Conservation (phyloP, 129 eudicot species). For the Pittosporum tobira region DNA sequence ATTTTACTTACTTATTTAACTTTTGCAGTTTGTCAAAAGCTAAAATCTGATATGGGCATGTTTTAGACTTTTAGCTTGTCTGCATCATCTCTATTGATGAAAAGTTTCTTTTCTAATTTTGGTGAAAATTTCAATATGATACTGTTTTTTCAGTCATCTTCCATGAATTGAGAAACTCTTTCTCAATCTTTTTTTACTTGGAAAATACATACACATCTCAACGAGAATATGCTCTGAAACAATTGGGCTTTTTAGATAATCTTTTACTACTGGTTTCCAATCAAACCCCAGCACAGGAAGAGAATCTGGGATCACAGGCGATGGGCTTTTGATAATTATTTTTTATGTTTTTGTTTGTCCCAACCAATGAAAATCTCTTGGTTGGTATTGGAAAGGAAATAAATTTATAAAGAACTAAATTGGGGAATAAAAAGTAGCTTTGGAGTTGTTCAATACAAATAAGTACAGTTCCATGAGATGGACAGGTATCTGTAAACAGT, state of each 20-base stretch:
- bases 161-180: slow-evolving; percentile 9
- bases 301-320: slow-evolving; percentile 52
- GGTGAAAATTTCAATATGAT: slow-evolving; percentile 15
- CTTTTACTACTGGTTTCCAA: slow-evolving; percentile 42
- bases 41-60: slow-evolving; percentile 14
- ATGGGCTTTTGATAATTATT: slow-evolving; percentile 24
- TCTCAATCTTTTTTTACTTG: slow-evolving; percentile 2
- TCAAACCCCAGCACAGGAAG: slow-evolving; percentile 46
- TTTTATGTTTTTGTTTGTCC: slow-evolving; percentile 8
- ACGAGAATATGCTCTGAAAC: slow-evolving; percentile 32
- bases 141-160: slow-evolving; percentile 12
- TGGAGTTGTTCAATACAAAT: slow-evolving; percentile 21
- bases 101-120: slow-evolving; percentile 20
- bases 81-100: slow-evolving; percentile 6
- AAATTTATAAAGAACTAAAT: slow-evolving; percentile 16
- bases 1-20: slow-evolving; percentile 12
- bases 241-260: slow-evolving; percentile 26
- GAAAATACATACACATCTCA: slow-evolving; percentile 13
- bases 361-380: slow-evolving; percentile 18
- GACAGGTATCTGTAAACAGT: slow-evolving; percentile 28
- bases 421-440: slow-evolving; percentile 21
- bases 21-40: slow-evolving; percentile 28
- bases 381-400: slow-evolving; percentile 23
- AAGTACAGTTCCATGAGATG: slow-evolving; percentile 26
- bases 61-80: slow-evolving; percentile 11